Evolutionary conservation across 805 yeast species (phyloP).

Genomic region (Suhomyces vadensis): DNA sequence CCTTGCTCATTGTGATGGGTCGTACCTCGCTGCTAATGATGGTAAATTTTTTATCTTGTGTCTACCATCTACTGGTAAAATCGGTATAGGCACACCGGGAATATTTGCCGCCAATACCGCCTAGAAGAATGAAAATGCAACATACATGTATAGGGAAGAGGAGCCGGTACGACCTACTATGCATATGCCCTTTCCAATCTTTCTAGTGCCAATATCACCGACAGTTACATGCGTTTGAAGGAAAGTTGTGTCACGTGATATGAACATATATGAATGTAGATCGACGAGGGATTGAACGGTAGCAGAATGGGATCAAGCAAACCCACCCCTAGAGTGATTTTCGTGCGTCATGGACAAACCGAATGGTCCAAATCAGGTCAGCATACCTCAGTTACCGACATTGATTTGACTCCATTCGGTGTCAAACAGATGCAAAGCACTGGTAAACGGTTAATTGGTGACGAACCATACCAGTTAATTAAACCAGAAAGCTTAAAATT

Average conservation of each 20-base stretch:
- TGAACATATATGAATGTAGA: too few relatives aligned
- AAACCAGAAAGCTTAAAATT: constrained; percentile 62
- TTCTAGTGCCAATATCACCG: too few relatives aligned
- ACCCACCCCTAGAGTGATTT: constrained; percentile 63
- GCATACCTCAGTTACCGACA: constrained; percentile 83
- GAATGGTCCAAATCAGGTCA: constrained; percentile 96
- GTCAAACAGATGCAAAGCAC: constrained; percentile 72
- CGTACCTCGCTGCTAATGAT: background rate
- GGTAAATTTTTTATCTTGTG: background rate
- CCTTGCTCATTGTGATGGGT: constrained; percentile 24
- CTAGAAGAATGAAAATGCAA: too few relatives aligned
- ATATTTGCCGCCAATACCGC: too few relatives aligned
- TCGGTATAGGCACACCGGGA: background rate
- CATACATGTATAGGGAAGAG: too few relatives aligned
- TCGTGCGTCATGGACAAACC: constrained; percentile 87
- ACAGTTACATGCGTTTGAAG: too few relatives aligned
- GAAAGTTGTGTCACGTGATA: too few relatives aligned
- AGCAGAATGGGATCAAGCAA: constrained; percentile 2
- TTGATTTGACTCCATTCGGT: constrained; percentile 77
- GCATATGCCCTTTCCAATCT: too few relatives aligned
- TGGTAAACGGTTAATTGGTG: constrained; percentile 67
- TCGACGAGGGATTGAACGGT: background rate
- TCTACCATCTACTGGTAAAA: background rate
- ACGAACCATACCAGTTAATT: constrained; percentile 52
- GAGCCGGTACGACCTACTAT: too few relatives aligned